Evolutionary conservation across 176 grass and related monocot genomes (phyloP).

Genomic region (Dactylis glomerata): DNA sequence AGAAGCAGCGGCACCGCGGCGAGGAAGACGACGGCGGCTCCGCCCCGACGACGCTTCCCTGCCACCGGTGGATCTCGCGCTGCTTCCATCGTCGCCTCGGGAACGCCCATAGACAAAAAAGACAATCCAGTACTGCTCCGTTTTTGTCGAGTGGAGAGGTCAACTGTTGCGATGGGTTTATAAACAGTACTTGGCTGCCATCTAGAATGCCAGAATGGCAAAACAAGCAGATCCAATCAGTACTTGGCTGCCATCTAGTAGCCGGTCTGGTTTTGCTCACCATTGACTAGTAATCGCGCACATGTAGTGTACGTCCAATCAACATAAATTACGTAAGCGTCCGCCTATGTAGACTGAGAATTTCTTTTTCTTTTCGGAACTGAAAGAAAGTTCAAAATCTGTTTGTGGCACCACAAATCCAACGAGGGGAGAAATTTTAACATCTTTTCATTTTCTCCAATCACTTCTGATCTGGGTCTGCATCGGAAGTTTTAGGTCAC

Average conservation of each 20-base stretch:
- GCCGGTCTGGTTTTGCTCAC: not conserved
- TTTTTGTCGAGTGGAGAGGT: slow-evolving; percentile 7
- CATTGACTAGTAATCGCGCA: not conserved
- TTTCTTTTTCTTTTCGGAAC: not conserved
- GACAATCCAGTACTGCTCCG: not conserved
- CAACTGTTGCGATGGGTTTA: slow-evolving; percentile 16
- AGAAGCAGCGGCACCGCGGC: slow-evolving; percentile 21
- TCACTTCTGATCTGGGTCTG: not conserved
- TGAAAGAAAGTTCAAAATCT: not conserved
- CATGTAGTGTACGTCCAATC: not conserved
- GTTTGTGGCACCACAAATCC: not conserved
- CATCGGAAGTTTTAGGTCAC: not conserved
- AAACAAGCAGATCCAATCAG: not conserved
- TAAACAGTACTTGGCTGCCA: not conserved
- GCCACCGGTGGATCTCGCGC: not conserved
- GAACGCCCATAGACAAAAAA: not conserved
- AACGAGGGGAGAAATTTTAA: not conserved
- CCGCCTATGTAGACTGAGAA: not conserved
- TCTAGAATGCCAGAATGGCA: slow-evolving; percentile 15
- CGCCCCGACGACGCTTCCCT: slow-evolving; percentile 10
- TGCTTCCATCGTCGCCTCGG: not conserved
- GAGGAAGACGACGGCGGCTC: slow-evolving; percentile 1
- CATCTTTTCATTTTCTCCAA: not conserved
- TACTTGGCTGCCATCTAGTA: no score
- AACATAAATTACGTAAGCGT: not conserved